Evolutionary conservation across 108 stramenopile genomes (phyloP).

Genomic region (Ochromonas danica): DNA sequence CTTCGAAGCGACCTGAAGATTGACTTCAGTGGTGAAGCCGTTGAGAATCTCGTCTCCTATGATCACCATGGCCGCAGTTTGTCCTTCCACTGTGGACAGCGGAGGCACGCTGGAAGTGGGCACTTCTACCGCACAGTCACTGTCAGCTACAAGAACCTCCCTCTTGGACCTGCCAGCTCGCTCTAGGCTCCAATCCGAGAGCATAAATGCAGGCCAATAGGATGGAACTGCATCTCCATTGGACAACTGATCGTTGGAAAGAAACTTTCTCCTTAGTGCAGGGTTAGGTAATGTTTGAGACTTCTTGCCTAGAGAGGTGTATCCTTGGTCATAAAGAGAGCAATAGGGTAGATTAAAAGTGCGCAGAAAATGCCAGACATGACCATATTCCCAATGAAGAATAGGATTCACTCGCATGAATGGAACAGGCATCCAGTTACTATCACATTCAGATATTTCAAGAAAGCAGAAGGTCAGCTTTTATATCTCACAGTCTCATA

Average conservation of each 20-base stretch:
- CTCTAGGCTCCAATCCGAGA: constrained; percentile 45
- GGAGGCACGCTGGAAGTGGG: too few species aligned
- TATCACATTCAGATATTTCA: not conserved
- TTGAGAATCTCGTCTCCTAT: constrained; percentile 94
- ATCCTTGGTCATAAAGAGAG: constrained; percentile 88
- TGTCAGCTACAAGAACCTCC: too few species aligned
- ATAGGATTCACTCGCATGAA: constrained; percentile 96
- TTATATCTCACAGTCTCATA: too few species aligned
- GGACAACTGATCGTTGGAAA: not conserved
- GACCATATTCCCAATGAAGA: constrained; percentile 69
- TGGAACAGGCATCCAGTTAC: constrained; percentile 81
- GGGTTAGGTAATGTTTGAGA: constrained; percentile 88
- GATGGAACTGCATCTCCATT: not conserved
- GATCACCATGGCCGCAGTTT: constrained; percentile 69
- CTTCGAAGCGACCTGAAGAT: constrained; percentile 74
- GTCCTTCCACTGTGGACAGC: not conserved
- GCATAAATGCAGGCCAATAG: constrained; percentile 54
- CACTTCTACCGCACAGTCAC: too few species aligned
- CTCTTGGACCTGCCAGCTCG: not conserved
- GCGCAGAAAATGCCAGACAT: constrained; percentile 88
- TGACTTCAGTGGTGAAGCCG: constrained; percentile 78
- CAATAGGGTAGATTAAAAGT: constrained; percentile 83
- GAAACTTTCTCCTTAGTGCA: constrained; percentile 53
- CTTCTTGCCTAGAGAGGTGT: constrained; percentile 86
- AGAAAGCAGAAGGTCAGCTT: too few species aligned